phyloP scores from a whole-genome alignment of 345 rosid species.

The Populus davidiana region DNA sequence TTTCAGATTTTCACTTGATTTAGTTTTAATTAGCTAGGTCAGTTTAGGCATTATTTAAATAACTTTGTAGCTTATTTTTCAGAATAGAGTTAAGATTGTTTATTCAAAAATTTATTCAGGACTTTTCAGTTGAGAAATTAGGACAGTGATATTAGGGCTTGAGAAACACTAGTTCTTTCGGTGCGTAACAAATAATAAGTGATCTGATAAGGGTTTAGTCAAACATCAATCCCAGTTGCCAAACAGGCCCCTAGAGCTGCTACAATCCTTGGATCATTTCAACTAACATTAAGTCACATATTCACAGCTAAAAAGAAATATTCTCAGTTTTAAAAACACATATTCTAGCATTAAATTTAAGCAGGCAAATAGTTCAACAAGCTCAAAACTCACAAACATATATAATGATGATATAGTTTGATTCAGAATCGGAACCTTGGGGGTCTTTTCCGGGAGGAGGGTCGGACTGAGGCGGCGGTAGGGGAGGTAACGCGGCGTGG shows the following conservation, averaged over 20 bases:
- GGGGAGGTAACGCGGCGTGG: conserved; percentile 41
- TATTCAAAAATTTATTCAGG: neutral
- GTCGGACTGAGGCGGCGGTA: conserved; percentile 35
- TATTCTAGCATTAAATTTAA: no score
- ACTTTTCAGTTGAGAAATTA: neutral
- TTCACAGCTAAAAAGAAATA: no score
- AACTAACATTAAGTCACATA: no score
- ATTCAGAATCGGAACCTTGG: conserved; percentile 33
- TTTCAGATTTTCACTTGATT: neutral
- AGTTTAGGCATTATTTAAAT: neutral
- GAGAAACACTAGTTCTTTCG: no score
- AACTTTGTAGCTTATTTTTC: neutral
- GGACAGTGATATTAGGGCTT: no score
- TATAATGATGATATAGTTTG: neutral
- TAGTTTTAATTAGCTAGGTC: neutral
- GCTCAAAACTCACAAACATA: no score
- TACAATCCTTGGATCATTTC: no score
- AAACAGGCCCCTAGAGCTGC: no score
- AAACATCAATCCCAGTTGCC: no score
- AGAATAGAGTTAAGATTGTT: neutral
- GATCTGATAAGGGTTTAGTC: no score
- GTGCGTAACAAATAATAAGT: no score
- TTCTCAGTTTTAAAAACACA: no score
- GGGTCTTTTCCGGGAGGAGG: conserved; percentile 43
- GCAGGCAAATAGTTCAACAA: neutral